Base-by-base conservation (phyloP, 371 early-diverging fungal species). In the Mucor plumbeus region DNA sequence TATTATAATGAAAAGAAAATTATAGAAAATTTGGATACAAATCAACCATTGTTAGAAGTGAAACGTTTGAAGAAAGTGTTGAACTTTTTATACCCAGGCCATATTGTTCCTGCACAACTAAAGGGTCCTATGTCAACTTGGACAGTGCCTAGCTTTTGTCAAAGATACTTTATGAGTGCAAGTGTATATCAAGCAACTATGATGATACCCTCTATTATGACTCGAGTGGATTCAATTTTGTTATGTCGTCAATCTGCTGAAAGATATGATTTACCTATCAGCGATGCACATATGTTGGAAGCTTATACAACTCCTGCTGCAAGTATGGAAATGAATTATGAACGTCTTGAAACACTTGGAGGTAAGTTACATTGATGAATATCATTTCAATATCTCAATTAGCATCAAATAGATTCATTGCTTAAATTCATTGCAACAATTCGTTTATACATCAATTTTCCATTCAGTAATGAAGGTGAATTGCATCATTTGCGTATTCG, bases 321-420 rank as follows among this genome's bases (percentile, higher is more conserved):
- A 0, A 85, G 80, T 65, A 78, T 87, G 69, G 85, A 84, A 5
- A 85, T 82, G 68, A 86, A 95, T 69, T 99, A 99, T 70, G 97
- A 99, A 78, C 91, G 99, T 6, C 81, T 99, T 0, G 99, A 99
- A 78, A 92, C 93, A 7, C 78, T 99, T 1, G 99, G 99, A 3
- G 81, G 81, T 81, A 76, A 62, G 15, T 59, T 36, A 13, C 1
- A 17, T 7, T 26, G 4, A 55, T 54, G 26, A 13, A 17, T 21
- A 43, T 4, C 53, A 36, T 44, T 41, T 53, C 7, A 26, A 21
- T 21, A 0, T 17, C 5, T 7, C 21, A n/a, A 19, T 19, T 19
- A 19, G 19, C 7, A 7, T 65, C 10, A 10, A 17, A 13, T 59
- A 81, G 99, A 99, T 72, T 89, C 93, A 7, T 91, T 97, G 64